Evolutionary conservation across 805 yeast species (phyloP).

Genomic region (Aciculoconidium aculeatum): DNA sequence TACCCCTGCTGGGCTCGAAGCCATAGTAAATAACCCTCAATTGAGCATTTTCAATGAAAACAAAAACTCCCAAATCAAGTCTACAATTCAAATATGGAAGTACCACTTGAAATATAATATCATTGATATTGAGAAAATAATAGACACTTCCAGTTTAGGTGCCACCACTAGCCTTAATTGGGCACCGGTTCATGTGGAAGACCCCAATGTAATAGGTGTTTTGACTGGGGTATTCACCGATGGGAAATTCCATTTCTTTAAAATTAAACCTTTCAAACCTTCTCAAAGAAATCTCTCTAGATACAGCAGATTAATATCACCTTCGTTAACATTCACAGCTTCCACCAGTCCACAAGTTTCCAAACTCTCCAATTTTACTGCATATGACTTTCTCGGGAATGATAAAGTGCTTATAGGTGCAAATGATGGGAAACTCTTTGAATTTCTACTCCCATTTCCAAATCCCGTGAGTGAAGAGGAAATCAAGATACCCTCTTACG

Average conservation of each 20-base stretch:
- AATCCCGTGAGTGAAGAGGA: slow-evolving; percentile 10
- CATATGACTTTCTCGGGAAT: slow-evolving; percentile 42
- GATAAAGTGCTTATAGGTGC: slow-evolving; percentile 50
- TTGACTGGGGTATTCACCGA: slow-evolving; percentile 52
- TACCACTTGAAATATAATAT: slow-evolving; percentile 22
- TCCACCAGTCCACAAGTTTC: slow-evolving; percentile 9
- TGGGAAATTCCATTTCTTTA: slow-evolving; percentile 49
- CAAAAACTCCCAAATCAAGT: slow-evolving; percentile 11
- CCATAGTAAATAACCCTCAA: slow-evolving; percentile 19
- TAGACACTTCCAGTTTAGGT: slow-evolving; percentile 37
- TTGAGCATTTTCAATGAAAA: slow-evolving; percentile 25
- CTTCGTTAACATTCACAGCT: slow-evolving; percentile 20
- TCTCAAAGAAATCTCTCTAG: too few relatives aligned
- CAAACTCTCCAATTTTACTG: slow-evolving; percentile 26
- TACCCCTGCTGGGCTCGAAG: slow-evolving; percentile 16
- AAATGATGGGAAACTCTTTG: slow-evolving; percentile 54
- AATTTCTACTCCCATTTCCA: slow-evolving; percentile 39
- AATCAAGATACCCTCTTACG: slow-evolving; percentile 25
- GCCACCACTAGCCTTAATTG: slow-evolving; percentile 36
- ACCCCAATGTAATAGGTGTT: slow-evolving; percentile 30
- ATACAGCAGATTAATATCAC: too few relatives aligned
- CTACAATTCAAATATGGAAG: slow-evolving; percentile 44
- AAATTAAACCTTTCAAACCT: slow-evolving; percentile 18
- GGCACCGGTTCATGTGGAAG: slow-evolving; percentile 28
- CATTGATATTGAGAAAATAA: slow-evolving; percentile 23